A percentile compares a stretch with the other conserved stretches of the same genome.
Evolutionary conservation across 2,329 filamentous ascomycete species (phyloP).

Genomic region (Ophiocordyceps robertsii): DNA sequence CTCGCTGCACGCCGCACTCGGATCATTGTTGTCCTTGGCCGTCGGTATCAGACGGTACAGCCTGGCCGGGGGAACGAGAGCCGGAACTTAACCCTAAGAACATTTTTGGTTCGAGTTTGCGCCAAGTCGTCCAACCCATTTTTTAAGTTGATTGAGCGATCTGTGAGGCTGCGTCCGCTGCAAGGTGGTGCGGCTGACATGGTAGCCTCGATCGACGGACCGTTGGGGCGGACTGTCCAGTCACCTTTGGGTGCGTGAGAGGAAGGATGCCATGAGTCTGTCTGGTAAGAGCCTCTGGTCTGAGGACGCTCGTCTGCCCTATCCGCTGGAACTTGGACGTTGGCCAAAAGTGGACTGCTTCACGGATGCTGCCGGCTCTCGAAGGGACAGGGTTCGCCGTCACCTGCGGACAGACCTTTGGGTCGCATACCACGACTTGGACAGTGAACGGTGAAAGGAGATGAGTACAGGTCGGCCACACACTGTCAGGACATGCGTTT

Average conservation of each 20-base stretch:
- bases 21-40: slow-evolving; percentile 23
- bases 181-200: slow-evolving; percentile 31
- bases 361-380: slow-evolving; percentile 16
- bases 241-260: slow-evolving; percentile 40
- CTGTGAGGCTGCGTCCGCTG: slow-evolving; percentile 28
- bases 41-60: slow-evolving; percentile 27
- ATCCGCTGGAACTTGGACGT: slow-evolving; percentile 48
- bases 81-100: slow-evolving; percentile 98
- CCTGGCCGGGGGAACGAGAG: slow-evolving; percentile 42
- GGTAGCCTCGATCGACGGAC: slow-evolving; percentile 27
- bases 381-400: slow-evolving; percentile 6
- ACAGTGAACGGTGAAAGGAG: slow-evolving; percentile 10
- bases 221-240: slow-evolving; percentile 40
- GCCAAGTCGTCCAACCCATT: slow-evolving; percentile 55
- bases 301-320: slow-evolving; percentile 63
- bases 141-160: slow-evolving; percentile 40
- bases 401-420: slow-evolving; percentile 6
- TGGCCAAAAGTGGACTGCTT: slow-evolving; percentile 30
- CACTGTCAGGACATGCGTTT: slow-evolving; percentile 31
- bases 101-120: slow-evolving; percentile 62
- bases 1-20: slow-evolving; percentile 33
- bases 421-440: slow-evolving; percentile 8
- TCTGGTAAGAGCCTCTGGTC: slow-evolving; percentile 58
- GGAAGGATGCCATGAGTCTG: slow-evolving; percentile 58
- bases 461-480: slow-evolving; percentile 33